phyloP scores from a whole-genome alignment of 768 basidiomycete species.

The Leccinum broughii region DNA sequence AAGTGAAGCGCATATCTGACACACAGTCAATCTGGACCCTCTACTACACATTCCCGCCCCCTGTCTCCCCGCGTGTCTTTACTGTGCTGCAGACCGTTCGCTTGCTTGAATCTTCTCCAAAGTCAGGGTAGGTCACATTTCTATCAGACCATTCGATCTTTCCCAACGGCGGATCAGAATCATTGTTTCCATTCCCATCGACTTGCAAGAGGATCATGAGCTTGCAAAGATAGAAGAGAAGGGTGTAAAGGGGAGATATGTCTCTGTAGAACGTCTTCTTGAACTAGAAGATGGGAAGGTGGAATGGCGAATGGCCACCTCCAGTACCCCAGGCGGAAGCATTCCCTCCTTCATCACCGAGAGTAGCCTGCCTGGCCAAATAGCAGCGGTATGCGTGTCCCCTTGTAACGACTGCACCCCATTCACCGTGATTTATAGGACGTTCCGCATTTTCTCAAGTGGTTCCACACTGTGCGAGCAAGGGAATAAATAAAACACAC shows the following conservation, averaged over 20 bases:
- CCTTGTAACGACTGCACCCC: neutral
- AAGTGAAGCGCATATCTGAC: slow-evolving; percentile 62
- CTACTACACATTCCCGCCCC: slow-evolving; percentile 70
- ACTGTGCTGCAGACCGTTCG: slow-evolving; percentile 70
- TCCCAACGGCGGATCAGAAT: slow-evolving; percentile 19
- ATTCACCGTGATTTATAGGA: slow-evolving; percentile 45
- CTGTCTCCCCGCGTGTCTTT: slow-evolving; percentile 73
- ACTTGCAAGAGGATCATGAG: slow-evolving; percentile 58
- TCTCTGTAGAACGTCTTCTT: slow-evolving; percentile 63
- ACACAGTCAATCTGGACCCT: slow-evolving; percentile 69
- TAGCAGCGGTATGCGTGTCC: slow-evolving; percentile 49
- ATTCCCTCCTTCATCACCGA: slow-evolving; percentile 69
- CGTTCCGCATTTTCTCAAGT: slow-evolving; percentile 70
- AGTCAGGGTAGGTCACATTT: slow-evolving; percentile 52
- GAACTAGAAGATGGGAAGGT: slow-evolving; percentile 63
- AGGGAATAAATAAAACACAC: slow-evolving; percentile 1
- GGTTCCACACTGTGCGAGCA: slow-evolving; percentile 46
- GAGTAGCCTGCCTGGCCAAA: slow-evolving; percentile 57
- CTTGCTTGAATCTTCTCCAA: slow-evolving; percentile 48
- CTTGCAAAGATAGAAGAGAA: slow-evolving; percentile 62
- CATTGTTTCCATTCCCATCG: slow-evolving; percentile 66
- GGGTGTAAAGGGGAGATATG: slow-evolving; percentile 66
- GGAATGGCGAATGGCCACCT: slow-evolving; percentile 83
- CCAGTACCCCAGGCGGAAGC: slow-evolving; percentile 66
- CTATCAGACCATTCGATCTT: neutral